Base-by-base conservation (phyloP, 768 basidiomycete genomes). In the Kwoniella europaea region DNA sequence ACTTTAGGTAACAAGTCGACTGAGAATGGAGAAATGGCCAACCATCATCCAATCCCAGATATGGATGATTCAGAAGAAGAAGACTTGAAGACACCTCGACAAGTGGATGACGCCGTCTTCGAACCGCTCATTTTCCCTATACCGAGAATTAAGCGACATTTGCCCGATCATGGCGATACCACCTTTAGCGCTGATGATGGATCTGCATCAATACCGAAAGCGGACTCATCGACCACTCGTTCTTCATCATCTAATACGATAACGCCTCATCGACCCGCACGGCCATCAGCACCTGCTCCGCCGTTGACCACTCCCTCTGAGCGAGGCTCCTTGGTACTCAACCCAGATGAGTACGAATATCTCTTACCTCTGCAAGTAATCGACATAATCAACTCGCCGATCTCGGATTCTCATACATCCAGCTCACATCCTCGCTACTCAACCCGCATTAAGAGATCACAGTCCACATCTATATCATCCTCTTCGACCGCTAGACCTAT, bases 331-430 rank as follows among this genome's bases (percentile, higher is more conserved):
- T 52, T 64, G 0, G 46, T 64, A 13, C 63, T 64, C 13, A 41
- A 55, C 20, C 53, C 63, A 43, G 52, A 64, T 20, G 63, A 64
- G 24, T 64, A 64, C 27, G 63, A 54, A 22, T 64, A 64, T 18
- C 63, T 64, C 15, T 43, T 64, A 42, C 24, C 44, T 6, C 53
- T 64, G 5, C 63, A 64, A 18, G 29, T 20, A 18, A 35, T 35
- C 27, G 15, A 10, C 15, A 41, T n/a, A 29, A 53, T 24, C 15
- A 54, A 53, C 35, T 7, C 22, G 27, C 57, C 15, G 57, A 35
- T 24, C 35, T 35, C 35, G 35, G 35, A 35, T 6, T 1, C 0
- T 35, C 35, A 35, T 35, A 35, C 7, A 35, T 35, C 35, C 35
- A 7, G 35, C 35, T n/a, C 55, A 10, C 55, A 56, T 24, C 20